Evolutionary conservation across 2,329 filamentous ascomycete species (phyloP).

Genomic region (Trichoderma aggressivum): DNA sequence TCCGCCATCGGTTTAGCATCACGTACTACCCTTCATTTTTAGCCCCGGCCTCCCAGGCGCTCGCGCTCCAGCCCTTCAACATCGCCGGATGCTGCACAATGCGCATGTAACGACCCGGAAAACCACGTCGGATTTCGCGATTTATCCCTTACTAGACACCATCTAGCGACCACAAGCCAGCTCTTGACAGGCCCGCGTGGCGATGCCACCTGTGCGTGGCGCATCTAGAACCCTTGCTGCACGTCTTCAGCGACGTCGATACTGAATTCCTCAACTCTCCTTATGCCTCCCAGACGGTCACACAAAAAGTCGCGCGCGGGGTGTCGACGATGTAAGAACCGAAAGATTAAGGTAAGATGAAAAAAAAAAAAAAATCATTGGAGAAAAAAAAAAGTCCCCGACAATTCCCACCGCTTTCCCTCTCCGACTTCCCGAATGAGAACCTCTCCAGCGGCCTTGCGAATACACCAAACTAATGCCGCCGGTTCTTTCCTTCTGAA

Average conservation of each 20-base stretch:
- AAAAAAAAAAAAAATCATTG: constrained; percentile 22
- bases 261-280: constrained; percentile 25
- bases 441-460: background rate
- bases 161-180: background rate
- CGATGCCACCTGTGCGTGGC: constrained; percentile 30
- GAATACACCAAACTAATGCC: background rate
- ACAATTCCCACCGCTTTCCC: background rate
- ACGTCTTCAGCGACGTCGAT: constrained; percentile 23
- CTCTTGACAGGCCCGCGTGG: constrained; percentile 26
- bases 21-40: background rate
- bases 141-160: background rate
- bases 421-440: background rate
- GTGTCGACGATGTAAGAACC: constrained; percentile 62
- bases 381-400: background rate
- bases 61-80: constrained; percentile 19
- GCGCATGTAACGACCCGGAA: background rate
- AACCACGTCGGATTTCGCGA: background rate
- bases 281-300: constrained; percentile 62
- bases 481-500: background rate
- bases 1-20: constrained; percentile 8
- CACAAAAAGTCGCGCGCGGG: constrained; percentile 69
- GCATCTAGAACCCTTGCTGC: constrained; percentile 27
- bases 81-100: constrained; percentile 16
- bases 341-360: constrained; percentile 62
- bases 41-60: background rate